Conservation (phyloP, 2,329 filamentous ascomycete genomes). For the Neofusicoccum ribis region DNA sequence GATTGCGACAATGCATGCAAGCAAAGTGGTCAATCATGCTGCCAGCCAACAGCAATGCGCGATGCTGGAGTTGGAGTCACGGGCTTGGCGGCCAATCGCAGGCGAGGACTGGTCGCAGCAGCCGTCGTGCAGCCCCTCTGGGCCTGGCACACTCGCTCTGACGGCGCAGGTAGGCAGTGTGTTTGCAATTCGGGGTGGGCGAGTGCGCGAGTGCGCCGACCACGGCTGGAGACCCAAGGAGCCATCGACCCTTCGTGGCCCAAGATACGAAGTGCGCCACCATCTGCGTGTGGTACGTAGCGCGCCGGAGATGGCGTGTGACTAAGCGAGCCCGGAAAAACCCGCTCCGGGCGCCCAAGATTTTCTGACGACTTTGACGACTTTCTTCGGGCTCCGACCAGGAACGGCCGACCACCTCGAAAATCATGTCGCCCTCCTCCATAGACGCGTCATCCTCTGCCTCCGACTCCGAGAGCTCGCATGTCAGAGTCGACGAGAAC, state of each 20-base stretch:
- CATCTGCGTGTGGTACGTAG: no score
- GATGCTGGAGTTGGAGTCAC: neutral
- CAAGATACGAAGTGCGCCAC: no score
- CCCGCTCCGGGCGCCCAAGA: neutral
- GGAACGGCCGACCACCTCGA: neutral
- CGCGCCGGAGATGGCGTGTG: neutral
- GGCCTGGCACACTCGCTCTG: neutral
- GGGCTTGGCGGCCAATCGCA: neutral
- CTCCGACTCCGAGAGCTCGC: conserved; percentile 17
- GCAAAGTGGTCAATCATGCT: neutral
- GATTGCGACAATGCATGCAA: conserved; percentile 2
- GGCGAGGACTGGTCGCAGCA: no score
- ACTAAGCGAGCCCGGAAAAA: conserved; percentile 9
- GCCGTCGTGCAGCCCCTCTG: neutral
- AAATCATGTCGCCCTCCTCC: conserved; percentile 9
- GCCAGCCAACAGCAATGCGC: conserved; percentile 9
- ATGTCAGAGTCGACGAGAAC: conserved; percentile 23
- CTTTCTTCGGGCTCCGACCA: neutral
- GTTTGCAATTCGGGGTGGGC: neutral
- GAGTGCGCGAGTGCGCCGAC: neutral
- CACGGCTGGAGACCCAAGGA: neutral
- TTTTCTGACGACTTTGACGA: conserved; percentile 9
- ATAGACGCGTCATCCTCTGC: conserved; percentile 14
- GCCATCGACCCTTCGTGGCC: no score
- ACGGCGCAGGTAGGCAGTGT: neutral